Conservation (phyloP, 108 stramenopile species). For the Cyclostephanos tholiformis region DNA sequence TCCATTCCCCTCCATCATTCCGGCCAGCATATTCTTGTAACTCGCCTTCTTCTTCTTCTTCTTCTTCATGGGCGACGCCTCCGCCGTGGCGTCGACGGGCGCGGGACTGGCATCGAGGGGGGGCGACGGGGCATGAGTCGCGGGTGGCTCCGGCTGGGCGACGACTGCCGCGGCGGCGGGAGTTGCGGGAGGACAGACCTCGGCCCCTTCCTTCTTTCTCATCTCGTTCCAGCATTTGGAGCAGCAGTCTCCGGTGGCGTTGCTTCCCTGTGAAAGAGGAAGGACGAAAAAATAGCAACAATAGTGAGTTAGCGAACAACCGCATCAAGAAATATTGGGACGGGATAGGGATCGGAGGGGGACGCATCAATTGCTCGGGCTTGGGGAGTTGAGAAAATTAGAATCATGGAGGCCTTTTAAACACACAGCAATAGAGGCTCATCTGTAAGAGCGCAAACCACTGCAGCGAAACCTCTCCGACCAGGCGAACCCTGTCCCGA, state of each 20-base stretch:
- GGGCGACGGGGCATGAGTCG: constrained; percentile 7
- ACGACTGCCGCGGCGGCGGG: constrained; percentile 8
- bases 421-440: neutral
- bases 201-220: constrained; percentile 58
- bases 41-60: constrained; percentile 90
- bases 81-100: constrained; percentile 21
- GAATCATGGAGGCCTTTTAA: too few relatives aligned
- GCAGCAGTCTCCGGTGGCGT: constrained; percentile 86
- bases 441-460: too few relatives aligned
- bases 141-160: constrained; percentile 14
- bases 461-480: neutral
- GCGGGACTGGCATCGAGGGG: constrained; percentile 9
- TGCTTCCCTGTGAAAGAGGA: constrained; percentile 64
- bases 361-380: neutral
- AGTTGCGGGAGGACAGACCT: constrained; percentile 17
- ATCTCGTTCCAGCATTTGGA: constrained; percentile 83
- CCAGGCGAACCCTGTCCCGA: too few relatives aligned
- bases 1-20: constrained; percentile 53
- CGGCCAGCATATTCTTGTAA: constrained; percentile 87
- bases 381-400: too few relatives aligned
- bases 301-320: constrained; percentile 15
- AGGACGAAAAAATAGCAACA: constrained; percentile 7
- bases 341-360: constrained; percentile 1
- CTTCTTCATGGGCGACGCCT: constrained; percentile 49
- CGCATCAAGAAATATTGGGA: neutral